These are phyloP conservation scores for Plectranthus barbatus DNA, from an alignment of 257 asterid genomes.

Conservation along the genomic window DNA sequence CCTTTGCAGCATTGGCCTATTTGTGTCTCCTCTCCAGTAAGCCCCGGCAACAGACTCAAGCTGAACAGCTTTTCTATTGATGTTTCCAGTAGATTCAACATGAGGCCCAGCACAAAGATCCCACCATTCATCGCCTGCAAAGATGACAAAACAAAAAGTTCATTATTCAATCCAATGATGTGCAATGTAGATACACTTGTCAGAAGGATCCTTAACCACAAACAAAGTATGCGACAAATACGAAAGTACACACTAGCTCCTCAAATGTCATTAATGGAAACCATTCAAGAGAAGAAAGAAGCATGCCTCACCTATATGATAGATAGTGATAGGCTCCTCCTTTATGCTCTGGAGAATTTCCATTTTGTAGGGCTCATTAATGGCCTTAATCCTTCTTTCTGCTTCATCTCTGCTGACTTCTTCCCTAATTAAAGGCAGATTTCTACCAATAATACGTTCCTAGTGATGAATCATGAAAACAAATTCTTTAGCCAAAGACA, in stretches of 20 bases:
- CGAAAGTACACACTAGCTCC: background rate
- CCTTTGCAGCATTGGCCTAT: conserved; percentile 89
- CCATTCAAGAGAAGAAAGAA: background rate
- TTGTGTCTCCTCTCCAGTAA: conserved; percentile 94
- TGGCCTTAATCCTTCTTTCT: conserved; percentile 56
- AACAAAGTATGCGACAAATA: background rate
- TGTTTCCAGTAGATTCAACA: conserved; percentile 90
- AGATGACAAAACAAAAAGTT: conserved; percentile 2
- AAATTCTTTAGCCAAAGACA: conserved; percentile 24
- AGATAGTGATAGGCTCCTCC: conserved; percentile 85
- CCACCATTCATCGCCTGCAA: conserved; percentile 92
- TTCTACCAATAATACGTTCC: conserved; percentile 82
- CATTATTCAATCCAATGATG: background rate
- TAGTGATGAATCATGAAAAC: conserved; percentile 44
- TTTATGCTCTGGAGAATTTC: conserved; percentile 79
- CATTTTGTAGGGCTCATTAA: conserved; percentile 85
- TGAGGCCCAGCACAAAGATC: conserved; percentile 99
- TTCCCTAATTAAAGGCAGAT: conserved; percentile 81
- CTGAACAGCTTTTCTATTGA: conserved; percentile 72
- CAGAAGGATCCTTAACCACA: too few species aligned
- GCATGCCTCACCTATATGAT: conserved; percentile 64
- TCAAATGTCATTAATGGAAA: background rate
- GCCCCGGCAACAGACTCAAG: conserved; percentile 99
- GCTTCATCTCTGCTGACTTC: conserved; percentile 90
- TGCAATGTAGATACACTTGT: background rate